Base-by-base conservation (phyloP, 208 protist species). In the Naegleria lovaniensis region DNA sequence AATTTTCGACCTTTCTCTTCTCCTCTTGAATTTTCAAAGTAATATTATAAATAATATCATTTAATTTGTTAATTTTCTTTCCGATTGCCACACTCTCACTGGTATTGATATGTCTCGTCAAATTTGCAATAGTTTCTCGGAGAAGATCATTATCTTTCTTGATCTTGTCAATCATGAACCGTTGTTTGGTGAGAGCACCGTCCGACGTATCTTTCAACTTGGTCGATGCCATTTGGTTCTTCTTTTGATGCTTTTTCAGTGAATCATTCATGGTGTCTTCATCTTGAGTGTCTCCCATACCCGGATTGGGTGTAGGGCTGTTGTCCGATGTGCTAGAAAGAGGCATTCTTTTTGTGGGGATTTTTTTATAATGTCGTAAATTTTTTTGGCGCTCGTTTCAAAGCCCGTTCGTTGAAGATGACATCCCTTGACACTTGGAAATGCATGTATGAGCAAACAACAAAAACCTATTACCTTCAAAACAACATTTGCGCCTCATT, bases 141-240 rank as follows among this genome's bases (percentile, higher is more conserved):
- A 88, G 22, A 2, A 58, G 9, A 29, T 88, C 85, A 58, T 88
- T 88, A 13, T 88, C 85, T 43, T 88, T 88, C 22, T 58, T 88
- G 4, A 88, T 1, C 33, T 88, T 88, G 4, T 88, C 85, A 15
- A 88, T 58, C 6, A 43, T 38, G 40, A 58, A 29, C 36, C 43
- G 16, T 88, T 88, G 85, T 15, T 88, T 88, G 4, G 22, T 59
- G 22, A 52, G 13, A 58, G 85, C 33, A 9, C 7, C n/a, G 25
- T 88, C 85, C 9, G 25, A 43, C 0, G 11, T 29, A 16, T 58
- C 25, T 38, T 88, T 88, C 9, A 40, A 25, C 4, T 88, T 88
- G 5, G n/a, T 88, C n/a, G 41, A 36, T 36, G 29, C 25, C 7
- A 36, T 79, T 36, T 36, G 25, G 36, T 29, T 79, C 67, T 79